Conservation (phyloP, 2,329 filamentous ascomycete species). For the Penicillium sp. region DNA sequence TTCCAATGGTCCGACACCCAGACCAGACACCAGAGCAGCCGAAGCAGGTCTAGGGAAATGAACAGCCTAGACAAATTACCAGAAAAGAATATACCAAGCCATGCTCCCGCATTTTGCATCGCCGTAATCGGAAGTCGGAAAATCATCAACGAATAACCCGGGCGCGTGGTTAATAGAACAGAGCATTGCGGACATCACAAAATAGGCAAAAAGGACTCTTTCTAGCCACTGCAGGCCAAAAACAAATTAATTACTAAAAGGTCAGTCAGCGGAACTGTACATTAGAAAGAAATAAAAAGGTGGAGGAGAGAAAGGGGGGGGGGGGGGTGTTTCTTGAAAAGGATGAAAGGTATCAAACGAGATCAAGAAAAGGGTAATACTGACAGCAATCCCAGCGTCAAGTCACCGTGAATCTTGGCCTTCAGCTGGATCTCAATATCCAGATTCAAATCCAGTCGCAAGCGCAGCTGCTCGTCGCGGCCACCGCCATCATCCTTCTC, state of each 20-base stretch:
- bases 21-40: slow-evolving; percentile 12
- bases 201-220: slow-evolving; percentile 8
- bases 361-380: slow-evolving; percentile 34
- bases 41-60: slow-evolving; percentile 14
- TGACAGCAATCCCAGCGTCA: slow-evolving; percentile 75
- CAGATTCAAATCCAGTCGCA: slow-evolving; percentile 73
- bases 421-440: slow-evolving; percentile 84
- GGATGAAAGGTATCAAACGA: neutral
- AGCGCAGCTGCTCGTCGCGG: slow-evolving; percentile 64
- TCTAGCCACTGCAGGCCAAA: slow-evolving; percentile 16
- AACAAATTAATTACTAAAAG: slow-evolving; percentile 18
- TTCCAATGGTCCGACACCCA: neutral
- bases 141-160: slow-evolving; percentile 1
- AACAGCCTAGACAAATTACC: slow-evolving; percentile 6
- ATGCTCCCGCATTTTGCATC: slow-evolving; percentile 20
- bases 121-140: slow-evolving; percentile 13
- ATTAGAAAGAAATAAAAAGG: neutral
- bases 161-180: neutral
- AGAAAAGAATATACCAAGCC: slow-evolving; percentile 6
- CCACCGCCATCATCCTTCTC: slow-evolving; percentile 48
- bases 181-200: neutral
- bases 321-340: neutral
- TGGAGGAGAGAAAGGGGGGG: neutral
- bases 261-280: slow-evolving; percentile 14
- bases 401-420: slow-evolving; percentile 79